Evolutionary conservation across 805 yeast genomes (phyloP), one percentile per base, ranked within the genome.

Genomic region (Kodamaea leandrae): DNA sequence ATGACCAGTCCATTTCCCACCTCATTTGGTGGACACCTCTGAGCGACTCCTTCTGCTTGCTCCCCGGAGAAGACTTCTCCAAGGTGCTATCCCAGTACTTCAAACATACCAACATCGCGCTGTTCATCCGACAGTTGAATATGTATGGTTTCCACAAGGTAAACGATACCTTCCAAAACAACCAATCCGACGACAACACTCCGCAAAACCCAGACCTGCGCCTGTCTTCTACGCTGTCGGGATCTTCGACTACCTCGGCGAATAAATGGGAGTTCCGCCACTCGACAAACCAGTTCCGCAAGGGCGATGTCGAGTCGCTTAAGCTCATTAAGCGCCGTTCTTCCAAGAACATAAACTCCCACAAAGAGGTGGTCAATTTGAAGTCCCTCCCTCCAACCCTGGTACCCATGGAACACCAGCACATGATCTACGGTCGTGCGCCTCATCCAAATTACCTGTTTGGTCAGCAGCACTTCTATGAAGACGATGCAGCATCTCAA

Each of bases 201-300:
- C 14, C 32, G 29, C n/a, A n/a, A n/a, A n/a, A n/a, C n/a, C n/a
- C n/a, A n/a, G 28, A 38, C 26, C 18, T 30, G 47, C 20, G 39
- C 38, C 25, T 24, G 43, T 23, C 18, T 49, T 17, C 43, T 46
- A 36, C 36, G 39, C 20, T 40, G 24, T 45, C 32, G 42, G 44
- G 54, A 58, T 53, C 36, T 37, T 52, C 32, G 51, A 53, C 41
- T 61, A 33, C 55, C 26, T 45, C 51, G 20, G 37, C 50, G 37
- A 47, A 50, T 41, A 51, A 52, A 35, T 90, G 98, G 98, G 97
- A 91, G 65, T 90, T 90, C 63, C 80, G 82, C 43, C 98, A 90
- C 58, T 78, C 86, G 19, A 80, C 86, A 3, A 86, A 84, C 25
- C 74, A 76, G 45, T 90, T 90, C 64, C 76, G 78, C 49, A 82